A percentile compares a stretch with the other conserved stretches of the same genome.
Conservation (phyloP, 192 early-diverging fungal genomes). For the Coemansia sp. region DNA sequence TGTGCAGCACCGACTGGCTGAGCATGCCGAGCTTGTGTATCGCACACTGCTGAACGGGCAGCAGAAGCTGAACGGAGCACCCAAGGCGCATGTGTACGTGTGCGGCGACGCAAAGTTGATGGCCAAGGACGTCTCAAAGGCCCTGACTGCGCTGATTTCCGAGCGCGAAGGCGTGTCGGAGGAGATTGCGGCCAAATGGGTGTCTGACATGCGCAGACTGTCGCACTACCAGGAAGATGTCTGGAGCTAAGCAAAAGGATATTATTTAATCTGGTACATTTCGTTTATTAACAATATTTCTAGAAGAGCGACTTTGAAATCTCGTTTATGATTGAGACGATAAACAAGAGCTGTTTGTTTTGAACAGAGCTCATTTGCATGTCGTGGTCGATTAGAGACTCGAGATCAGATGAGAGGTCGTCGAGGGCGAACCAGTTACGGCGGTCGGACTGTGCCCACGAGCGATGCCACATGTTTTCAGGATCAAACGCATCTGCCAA, state of each 20-base stretch:
- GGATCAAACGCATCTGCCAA: background rate
- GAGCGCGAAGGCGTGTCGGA: conserved; percentile 63
- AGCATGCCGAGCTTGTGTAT: conserved; percentile 78
- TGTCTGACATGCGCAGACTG: conserved; percentile 77
- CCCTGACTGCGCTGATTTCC: conserved; percentile 68
- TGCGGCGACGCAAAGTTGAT: conserved; percentile 97
- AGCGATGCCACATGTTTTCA: background rate
- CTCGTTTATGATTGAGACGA: background rate
- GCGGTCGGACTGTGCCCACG: background rate
- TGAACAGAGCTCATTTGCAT: too few relatives aligned
- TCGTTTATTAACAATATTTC: background rate
- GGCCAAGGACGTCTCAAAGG: conserved; percentile 85
- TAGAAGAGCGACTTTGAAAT: background rate
- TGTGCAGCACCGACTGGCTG: conserved; percentile 86
- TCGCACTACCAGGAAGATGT: conserved; percentile 95
- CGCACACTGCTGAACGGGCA: conserved; percentile 68
- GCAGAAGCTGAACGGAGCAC: conserved; percentile 42
- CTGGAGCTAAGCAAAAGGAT: conserved; percentile 66
- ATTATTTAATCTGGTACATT: background rate
- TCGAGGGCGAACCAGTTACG: background rate
- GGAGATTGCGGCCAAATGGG: conserved; percentile 70
- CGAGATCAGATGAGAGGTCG: background rate
- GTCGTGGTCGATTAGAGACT: background rate
- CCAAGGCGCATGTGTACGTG: conserved; percentile 78
- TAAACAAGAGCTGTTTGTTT: too few relatives aligned